A percentile compares a stretch with the other conserved stretches of the same genome.
Conservation (phyloP, 73 alveolate species). For the Paramecium pentaurelia region DNA sequence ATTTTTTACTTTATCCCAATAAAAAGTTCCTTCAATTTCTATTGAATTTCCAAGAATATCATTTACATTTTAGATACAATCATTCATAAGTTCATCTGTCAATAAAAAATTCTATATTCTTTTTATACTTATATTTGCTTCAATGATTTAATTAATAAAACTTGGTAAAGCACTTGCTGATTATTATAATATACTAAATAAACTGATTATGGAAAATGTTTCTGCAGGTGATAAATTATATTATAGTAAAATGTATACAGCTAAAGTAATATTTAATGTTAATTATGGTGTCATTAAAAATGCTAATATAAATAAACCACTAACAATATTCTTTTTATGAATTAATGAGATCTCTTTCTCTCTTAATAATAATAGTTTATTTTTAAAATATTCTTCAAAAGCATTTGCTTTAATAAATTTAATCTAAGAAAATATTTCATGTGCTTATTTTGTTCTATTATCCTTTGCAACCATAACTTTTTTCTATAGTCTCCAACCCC, state of each 20-base stretch:
- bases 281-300: constrained; percentile 28
- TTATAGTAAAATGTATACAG: constrained; percentile 9
- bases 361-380: background rate
- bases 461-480: constrained; percentile 34
- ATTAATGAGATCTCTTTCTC: background rate
- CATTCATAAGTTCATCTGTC: background rate
- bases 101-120: constrained; percentile 31
- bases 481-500: background rate
- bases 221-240: constrained; percentile 20
- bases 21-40: constrained; percentile 28
- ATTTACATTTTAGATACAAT: background rate
- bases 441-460: constrained; percentile 23
- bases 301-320: background rate
- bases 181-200: constrained; percentile 29
- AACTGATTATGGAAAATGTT: constrained; percentile 30
- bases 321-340: background rate
- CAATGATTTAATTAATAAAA: constrained; percentile 17
- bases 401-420: constrained; percentile 53
- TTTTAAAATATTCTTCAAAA: constrained; percentile 37
- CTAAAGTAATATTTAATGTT: background rate
- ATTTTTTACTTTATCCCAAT: constrained; percentile 37
- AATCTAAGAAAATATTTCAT: constrained; percentile 41
- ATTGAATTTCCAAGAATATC: background rate
- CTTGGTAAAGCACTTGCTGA: constrained; percentile 39
- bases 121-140: constrained; percentile 36